These are phyloP conservation scores for Yamadazyma atmosphaerica DNA, from an alignment of 1,139 yeast species.

Conservation along the genomic window DNA sequence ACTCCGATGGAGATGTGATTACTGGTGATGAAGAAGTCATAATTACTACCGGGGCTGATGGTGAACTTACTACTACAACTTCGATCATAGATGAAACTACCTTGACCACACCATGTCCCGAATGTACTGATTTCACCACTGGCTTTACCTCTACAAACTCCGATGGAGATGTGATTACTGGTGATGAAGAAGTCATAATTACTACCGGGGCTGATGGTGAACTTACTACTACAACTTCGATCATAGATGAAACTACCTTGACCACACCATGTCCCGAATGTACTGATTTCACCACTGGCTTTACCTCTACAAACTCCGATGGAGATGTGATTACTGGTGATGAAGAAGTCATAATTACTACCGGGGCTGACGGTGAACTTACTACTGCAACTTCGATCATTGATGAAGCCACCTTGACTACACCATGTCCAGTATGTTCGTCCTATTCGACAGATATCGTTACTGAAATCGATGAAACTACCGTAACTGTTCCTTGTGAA, in stretches of 20 bases:
- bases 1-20: slow-evolving; percentile 8
- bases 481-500: slow-evolving; percentile 11
- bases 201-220: neutral
- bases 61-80: neutral
- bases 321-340: slow-evolving; percentile 8
- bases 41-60: neutral
- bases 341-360: neutral
- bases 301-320: slow-evolving; percentile 8
- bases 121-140: slow-evolving; percentile 4
- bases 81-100: neutral
- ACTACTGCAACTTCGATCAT: neutral
- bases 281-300: slow-evolving; percentile 4
- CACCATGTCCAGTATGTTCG: slow-evolving; percentile 7
- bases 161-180: slow-evolving; percentile 8
- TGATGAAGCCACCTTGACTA: neutral
- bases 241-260: neutral
- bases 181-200: neutral
- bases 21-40: slow-evolving; percentile 4
- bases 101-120: slow-evolving; percentile 2
- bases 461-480: slow-evolving; percentile 8
- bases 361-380: neutral
- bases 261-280: slow-evolving; percentile 1
- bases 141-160: slow-evolving; percentile 9
- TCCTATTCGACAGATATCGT: slow-evolving; percentile 8
- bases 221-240: neutral